A percentile compares a stretch with the other conserved stretches of the same genome.
Evolutionary conservation across 2,329 filamentous ascomycete genomes (phyloP).

Genomic region (Colletotrichum camelliae): DNA sequence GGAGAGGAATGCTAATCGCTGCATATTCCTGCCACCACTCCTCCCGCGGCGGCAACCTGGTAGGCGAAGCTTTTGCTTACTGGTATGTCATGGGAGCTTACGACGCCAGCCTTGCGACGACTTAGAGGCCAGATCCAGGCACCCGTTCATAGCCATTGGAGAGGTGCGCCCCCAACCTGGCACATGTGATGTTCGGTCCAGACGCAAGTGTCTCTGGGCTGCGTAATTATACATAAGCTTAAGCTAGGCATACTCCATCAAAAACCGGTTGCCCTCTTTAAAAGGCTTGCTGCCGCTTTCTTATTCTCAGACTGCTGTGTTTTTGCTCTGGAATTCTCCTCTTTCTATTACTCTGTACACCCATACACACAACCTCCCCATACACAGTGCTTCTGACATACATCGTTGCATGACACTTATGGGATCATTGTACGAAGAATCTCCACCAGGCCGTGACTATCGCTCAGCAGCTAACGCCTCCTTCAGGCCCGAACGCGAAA

Average conservation of each 20-base stretch:
- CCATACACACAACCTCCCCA: not conserved
- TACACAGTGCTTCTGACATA: not conserved
- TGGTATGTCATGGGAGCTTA: conserved; percentile 10
- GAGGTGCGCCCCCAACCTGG: not conserved
- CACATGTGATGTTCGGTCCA: conserved; percentile 17
- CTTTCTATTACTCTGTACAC: not conserved
- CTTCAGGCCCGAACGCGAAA: conserved; percentile 24
- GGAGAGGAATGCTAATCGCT: not conserved
- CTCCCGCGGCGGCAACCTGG: not conserved
- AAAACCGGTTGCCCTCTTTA: not conserved
- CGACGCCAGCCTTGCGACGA: conserved; percentile 22
- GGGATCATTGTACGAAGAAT: conserved; percentile 21
- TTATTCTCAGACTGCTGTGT: not conserved
- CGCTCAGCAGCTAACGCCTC: conserved; percentile 13
- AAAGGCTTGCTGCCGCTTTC: not conserved
- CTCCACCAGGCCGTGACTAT: conserved; percentile 9
- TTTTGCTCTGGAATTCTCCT: not conserved
- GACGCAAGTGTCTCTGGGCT: not conserved
- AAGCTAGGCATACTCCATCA: not conserved
- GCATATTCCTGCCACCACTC: not conserved
- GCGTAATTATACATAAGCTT: conserved; percentile 20
- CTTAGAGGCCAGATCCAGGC: conserved; percentile 18
- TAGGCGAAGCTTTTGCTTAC: conserved; percentile 9
- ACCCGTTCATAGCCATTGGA: conserved; percentile 5
- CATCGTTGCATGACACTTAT: not conserved